Evolutionary conservation across 108 stramenopile genomes (phyloP), one percentile per base, ranked within the genome.

Genomic region (Fragilariopsis cylindrus): DNA sequence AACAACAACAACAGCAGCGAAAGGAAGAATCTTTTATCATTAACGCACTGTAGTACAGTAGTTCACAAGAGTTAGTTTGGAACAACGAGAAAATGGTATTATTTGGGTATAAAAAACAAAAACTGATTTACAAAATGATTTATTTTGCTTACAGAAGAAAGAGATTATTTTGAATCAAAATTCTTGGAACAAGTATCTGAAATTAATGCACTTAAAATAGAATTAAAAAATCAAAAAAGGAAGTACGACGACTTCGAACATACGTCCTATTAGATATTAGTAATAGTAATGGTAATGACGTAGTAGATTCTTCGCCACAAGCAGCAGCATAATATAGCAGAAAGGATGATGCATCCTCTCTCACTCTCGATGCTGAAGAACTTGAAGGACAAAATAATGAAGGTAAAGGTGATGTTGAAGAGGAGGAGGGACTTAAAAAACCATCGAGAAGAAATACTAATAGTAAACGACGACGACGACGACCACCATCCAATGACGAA

Each of bases 121-220:
- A 15, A 45, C 43, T 6, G 62, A 84, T 19, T 56, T 84, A 8
- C 76, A 80, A 30, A 68, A 84, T 56, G 77, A 84, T 57, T 48
- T 84, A 42, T 84, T 84, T 62, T 84, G 83, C 41, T 53, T 84
- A 65, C 66, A 67, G 79, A 84, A 75, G 83, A 84, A 67, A 67
- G 83, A 8, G 73, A 84, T 68, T 84, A 70, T 57, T 82, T 84
- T 66, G 72, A 84, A 60, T 30, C 69, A 5, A 80, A 80, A 48
- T 84, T 71, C 3, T 43, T 74, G 39, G 83, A 84, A 72, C 83
- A 84, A 75, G 78, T 84, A 9, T 62, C 65, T 15, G 83, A 80
- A 60, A 77, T 84, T 57, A 50, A 65, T 15, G 58, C 60, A 7
- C 45, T 84, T 21, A 63, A 80, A 58, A 67, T 75, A 16, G 70